Conservation (phyloP, 2,329 filamentous ascomycete species). For the Alternaria alternata region DNA sequence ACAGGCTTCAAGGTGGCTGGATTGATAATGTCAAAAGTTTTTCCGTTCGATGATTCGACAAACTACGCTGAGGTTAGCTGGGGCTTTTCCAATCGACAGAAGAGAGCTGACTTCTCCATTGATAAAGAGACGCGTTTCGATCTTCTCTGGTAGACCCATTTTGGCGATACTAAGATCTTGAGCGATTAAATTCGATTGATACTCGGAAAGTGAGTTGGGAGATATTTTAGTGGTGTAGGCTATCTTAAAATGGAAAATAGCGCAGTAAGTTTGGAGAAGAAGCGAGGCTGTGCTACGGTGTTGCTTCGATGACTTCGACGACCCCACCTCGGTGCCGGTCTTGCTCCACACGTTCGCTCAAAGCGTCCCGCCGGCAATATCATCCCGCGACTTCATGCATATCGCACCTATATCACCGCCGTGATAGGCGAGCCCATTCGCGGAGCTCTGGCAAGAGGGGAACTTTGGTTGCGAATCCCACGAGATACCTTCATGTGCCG, state of each 20-base stretch:
- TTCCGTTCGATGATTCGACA: constrained; percentile 42
- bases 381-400: constrained; percentile 24
- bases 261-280: constrained; percentile 1
- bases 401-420: constrained; percentile 25
- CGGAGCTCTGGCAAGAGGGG: constrained; percentile 17
- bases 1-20: constrained; percentile 84
- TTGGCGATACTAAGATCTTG: constrained; percentile 1
- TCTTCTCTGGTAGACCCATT: constrained; percentile 41
- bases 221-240: background rate
- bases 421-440: constrained; percentile 21
- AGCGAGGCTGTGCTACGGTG: constrained; percentile 3
- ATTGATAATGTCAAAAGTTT: constrained; percentile 73
- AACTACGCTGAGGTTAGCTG: constrained; percentile 32
- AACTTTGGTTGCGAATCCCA: constrained; percentile 10
- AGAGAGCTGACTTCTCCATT: constrained; percentile 40
- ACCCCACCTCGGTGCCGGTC: constrained; percentile 23
- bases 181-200: background rate
- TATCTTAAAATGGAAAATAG: background rate
- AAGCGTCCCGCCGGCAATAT: constrained; percentile 33
- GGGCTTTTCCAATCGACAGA: background rate
- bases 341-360: constrained; percentile 14
- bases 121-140: constrained; percentile 48
- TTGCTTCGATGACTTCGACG: constrained; percentile 1
- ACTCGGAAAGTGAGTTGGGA: background rate
- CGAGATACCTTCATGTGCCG: constrained; percentile 13